phyloP scores from a whole-genome alignment of 1,139 yeast genomes.

The Geotrichum phurueaensis region DNA sequence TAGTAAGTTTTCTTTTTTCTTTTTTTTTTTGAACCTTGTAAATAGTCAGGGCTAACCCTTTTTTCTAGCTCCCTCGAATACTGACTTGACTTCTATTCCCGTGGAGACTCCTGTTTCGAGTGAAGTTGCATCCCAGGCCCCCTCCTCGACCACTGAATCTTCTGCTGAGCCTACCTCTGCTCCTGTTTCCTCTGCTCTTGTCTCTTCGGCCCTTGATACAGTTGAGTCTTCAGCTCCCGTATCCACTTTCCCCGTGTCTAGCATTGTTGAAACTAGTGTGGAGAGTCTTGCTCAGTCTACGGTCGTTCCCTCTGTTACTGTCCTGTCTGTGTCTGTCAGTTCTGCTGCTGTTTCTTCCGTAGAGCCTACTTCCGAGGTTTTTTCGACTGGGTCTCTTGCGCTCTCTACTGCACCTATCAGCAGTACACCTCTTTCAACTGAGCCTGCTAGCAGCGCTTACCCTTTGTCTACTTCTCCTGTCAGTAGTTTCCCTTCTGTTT shows the following conservation, averaged over 20 bases:
- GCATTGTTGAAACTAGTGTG: background rate
- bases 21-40: background rate
- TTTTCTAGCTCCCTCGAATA: background rate
- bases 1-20: background rate
- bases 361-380: background rate
- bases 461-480: background rate
- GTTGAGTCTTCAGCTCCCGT: constrained; percentile 2
- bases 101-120: background rate
- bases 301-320: background rate
- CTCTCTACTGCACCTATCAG: constrained; percentile 4
- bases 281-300: background rate
- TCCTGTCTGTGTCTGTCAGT: constrained; percentile 3
- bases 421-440: background rate
- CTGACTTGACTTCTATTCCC: background rate
- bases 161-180: constrained; percentile 16
- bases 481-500: background rate
- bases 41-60: background rate
- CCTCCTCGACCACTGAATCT: constrained; percentile 22
- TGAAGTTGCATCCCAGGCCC: background rate
- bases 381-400: background rate
- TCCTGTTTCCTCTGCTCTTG: background rate
- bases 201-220: background rate
- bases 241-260: background rate
- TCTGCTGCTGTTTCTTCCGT: constrained; percentile 6
- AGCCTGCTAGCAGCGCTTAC: constrained; percentile 6